Conservation (phyloP, 352 stramenopile species). For the Pythium graminicola region DNA sequence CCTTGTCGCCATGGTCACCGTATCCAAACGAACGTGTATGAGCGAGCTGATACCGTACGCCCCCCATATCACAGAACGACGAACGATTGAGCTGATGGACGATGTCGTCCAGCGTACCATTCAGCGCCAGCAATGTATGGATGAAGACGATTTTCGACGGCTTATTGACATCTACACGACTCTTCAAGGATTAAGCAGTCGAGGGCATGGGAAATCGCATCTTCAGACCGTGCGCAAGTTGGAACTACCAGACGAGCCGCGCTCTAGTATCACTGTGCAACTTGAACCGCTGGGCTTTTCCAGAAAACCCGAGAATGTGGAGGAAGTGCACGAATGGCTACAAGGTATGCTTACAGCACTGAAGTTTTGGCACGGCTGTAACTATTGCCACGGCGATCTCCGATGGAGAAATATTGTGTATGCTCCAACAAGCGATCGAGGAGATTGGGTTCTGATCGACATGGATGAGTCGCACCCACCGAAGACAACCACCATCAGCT, state of each 20-base stretch:
- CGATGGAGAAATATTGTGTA: neutral
- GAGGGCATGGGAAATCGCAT: too few species aligned
- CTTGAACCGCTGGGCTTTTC: neutral
- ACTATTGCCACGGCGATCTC: neutral
- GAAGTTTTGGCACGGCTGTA: neutral
- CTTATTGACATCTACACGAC: neutral
- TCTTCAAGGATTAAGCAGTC: too few species aligned
- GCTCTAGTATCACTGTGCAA: neutral
- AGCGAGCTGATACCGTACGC: neutral
- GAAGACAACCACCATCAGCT: neutral
- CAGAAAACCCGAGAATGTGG: neutral
- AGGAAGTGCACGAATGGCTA: neutral
- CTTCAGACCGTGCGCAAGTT: too few species aligned
- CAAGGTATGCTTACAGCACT: neutral
- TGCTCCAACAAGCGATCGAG: neutral
- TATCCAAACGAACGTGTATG: neutral
- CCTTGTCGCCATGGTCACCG: neutral
- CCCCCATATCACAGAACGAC: neutral
- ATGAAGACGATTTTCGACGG: neutral
- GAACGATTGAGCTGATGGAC: neutral
- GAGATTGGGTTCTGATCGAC: neutral
- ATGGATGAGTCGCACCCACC: neutral
- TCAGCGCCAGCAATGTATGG: neutral
- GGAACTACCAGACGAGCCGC: neutral
- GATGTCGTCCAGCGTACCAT: neutral